Base-by-base conservation (phyloP, 345 rosid species). In the Eucalyptus viminalis region DNA sequence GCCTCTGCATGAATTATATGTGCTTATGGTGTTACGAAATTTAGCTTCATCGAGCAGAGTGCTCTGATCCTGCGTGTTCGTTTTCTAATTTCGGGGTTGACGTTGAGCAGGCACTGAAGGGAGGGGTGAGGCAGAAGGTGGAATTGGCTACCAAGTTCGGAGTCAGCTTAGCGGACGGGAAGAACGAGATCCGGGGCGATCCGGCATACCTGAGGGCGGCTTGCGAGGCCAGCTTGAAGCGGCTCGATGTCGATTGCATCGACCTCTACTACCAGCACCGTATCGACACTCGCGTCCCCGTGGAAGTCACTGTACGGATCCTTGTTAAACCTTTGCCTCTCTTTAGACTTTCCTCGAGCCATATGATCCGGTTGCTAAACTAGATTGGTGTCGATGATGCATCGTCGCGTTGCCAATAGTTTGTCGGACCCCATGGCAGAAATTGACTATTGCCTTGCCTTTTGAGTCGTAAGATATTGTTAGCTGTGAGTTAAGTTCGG, bases 251-350 rank as follows among this genome's bases (percentile, higher is more conserved):
- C 85, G 91, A 89, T 49, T 94, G 72, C 80, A 92, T 96, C 88
- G 96, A 95, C 90, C 98, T 96, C 85, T 96, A 93, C 89, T 94
- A 95, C 87, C 96, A 94, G 88, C 96, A 96, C 85, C 91, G 95
- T 10, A 89, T 93, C 40, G 97, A 96, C 86, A 95, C 92, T 49
- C 89, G 86, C 22, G 86, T 96, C 22, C 98, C 97, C 6, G 93
- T 94, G 56, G 95, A 96, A 94, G 25, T 93, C 90, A 96, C 95
- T 90, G 96, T 96, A 91, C 29, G 89, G 37, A 49, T 14, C 54
- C 72, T 49, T 16, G 16, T 25, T 37, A 34, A 17, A 69, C 19
- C 25, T 31, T 80, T 87, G 5, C 22, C 27, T 86, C 49, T 50
- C 29, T 3, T 2, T 7, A 14, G 14, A 69, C 80, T 69, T 17